phyloP scores from a whole-genome alignment of 192 early-diverging fungal genomes.

The Jimgerdemannia flammicorona region DNA sequence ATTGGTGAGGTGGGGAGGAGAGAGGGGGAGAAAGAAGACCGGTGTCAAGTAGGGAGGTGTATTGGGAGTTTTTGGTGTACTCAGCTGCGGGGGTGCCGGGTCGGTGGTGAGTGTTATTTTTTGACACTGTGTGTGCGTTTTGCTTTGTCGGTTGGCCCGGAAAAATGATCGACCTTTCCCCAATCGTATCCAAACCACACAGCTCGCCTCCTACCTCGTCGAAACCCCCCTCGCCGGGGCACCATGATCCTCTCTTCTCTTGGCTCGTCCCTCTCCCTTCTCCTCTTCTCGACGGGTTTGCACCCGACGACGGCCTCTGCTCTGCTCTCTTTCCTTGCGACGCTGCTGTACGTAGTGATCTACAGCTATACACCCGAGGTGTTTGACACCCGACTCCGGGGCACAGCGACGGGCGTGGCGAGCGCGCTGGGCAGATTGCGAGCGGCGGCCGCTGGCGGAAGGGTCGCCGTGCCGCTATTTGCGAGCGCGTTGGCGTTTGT shows the following conservation, averaged over 20 bases:
- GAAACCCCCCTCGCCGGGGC: conserved; percentile 67
- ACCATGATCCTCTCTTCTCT: conserved; percentile 79
- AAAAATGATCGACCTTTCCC: neutral
- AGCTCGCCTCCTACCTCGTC: conserved; percentile 57
- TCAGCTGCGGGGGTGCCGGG: conserved; percentile 73
- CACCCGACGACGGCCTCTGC: conserved; percentile 56
- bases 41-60: conserved; percentile 46
- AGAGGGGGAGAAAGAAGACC: conserved; percentile 21
- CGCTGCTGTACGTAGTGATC: conserved; percentile 80
- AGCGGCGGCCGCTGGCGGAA: neutral
- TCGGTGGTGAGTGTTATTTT: conserved; percentile 55
- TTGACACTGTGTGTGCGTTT: neutral
- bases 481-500: neutral
- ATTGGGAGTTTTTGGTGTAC: conserved; percentile 73
- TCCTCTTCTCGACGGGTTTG: conserved; percentile 60
- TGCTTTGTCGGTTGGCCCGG: neutral
- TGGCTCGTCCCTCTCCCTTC: conserved; percentile 60
- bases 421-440: neutral
- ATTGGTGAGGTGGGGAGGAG: conserved; percentile 30
- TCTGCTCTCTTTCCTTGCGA: conserved; percentile 58
- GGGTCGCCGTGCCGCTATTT: neutral
- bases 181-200: neutral
- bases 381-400: conserved; percentile 70
- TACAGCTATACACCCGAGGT: conserved; percentile 90
- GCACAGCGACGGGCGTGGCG: conserved; percentile 38